Conservation (phyloP, 2,329 filamentous ascomycete genomes). For the Botrytis medusae region DNA sequence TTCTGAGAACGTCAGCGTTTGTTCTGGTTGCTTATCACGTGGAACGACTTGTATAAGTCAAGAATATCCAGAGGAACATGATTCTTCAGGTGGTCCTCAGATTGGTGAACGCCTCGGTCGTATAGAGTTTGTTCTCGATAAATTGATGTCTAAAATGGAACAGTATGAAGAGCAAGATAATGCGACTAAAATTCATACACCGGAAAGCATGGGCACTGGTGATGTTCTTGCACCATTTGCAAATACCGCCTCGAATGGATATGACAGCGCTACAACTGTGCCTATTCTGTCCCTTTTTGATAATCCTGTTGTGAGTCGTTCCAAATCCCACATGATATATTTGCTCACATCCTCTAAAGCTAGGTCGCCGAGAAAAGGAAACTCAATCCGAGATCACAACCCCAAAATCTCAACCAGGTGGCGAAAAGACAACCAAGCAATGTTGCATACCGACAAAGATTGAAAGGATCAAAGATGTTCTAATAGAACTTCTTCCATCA, state of each 20-base stretch:
- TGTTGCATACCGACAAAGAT: constrained; percentile 30
- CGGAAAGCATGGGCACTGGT: constrained; percentile 33
- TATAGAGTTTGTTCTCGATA: constrained; percentile 37
- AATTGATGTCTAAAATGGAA: constrained; percentile 35
- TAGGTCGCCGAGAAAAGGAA: constrained; percentile 32
- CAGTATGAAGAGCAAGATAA: constrained; percentile 36
- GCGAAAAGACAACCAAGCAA: constrained; percentile 23
- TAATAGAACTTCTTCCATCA: constrained; percentile 36
- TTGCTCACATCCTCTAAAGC: constrained; percentile 25
- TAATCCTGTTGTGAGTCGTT: constrained; percentile 32
- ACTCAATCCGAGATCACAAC: constrained; percentile 28
- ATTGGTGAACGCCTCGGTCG: constrained; percentile 39
- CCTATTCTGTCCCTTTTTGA: constrained; percentile 39
- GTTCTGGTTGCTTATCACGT: constrained; percentile 49
- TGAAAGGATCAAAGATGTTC: constrained; percentile 35
- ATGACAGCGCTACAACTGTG: constrained; percentile 29
- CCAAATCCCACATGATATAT: background rate
- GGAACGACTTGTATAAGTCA: constrained; percentile 39
- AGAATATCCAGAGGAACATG: constrained; percentile 39
- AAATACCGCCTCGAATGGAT: constrained; percentile 21
- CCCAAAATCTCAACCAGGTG: constrained; percentile 26
- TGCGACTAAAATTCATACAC: constrained; percentile 34
- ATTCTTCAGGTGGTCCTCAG: constrained; percentile 32
- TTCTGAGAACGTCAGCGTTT: constrained; percentile 43
- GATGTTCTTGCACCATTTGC: constrained; percentile 35